Base-by-base conservation (phyloP, 306 rosid genomes). In the Arachis stenosperma region DNA sequence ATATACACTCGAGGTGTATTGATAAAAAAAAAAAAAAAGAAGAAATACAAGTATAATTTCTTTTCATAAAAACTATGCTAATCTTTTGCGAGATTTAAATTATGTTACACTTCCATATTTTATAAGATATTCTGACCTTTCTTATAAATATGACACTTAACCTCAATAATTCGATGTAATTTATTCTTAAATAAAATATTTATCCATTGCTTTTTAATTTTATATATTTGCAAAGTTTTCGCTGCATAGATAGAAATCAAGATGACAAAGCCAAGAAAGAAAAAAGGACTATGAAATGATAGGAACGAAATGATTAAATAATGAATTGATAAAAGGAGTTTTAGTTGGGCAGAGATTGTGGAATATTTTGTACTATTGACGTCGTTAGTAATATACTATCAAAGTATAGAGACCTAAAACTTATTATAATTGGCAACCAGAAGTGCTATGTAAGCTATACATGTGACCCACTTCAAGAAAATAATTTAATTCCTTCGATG, bases 391-490 rank as follows among this genome's bases (percentile, higher is more conserved):
- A 44, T 44, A 44, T 44, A 3, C 4, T 51, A 7, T 47, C 5
- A 50, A 12, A 14, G 11, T 14, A 17, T n/a, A 29, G 56, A 53
- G 6, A 13, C 9, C 36, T 29, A 33, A 55, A 65, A 41, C 4
- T 7, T 33, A 7, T 42, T 14, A 0, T 64, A 2, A 4, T 33
- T 33, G 10, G 39, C 30, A 9, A 51, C 12, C 27, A 22, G 27
- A 22, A 22, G 27, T 22, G 43, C 10, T 61, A 17, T 37, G 29
- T 64, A 7, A 6, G 52, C 59, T 4, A n/a, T 4, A 27, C 12
- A 9, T 40, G 30, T 69, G 69, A 40, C 70, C 67, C 77, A 63
- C 71, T 43, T 30, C 36, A 15, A 53, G 9, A 33, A 70, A 78
- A 7, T 70, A 78, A 7, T 70, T 43, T 53, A 7, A 61, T 69